Evolutionary conservation across 352 stramenopile genomes (phyloP).

Genomic region (Pythium phragmitis): DNA sequence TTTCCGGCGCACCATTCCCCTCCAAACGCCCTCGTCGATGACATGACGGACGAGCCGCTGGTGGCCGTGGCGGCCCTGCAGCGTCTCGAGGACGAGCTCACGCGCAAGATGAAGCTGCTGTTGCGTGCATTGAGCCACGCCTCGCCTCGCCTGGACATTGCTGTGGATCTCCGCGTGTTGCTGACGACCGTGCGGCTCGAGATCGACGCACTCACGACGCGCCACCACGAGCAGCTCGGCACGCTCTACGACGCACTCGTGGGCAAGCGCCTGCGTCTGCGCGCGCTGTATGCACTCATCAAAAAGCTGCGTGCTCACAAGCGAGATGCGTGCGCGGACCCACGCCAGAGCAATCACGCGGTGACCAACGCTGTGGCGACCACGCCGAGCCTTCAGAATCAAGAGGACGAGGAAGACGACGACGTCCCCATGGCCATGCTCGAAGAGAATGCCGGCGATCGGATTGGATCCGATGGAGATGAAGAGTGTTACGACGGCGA

Average conservation of each 20-base stretch:
- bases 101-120: background rate
- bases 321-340: background rate
- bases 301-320: background rate
- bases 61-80: background rate
- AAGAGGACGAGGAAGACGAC: conserved; percentile 3
- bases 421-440: conserved; percentile 2
- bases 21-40: background rate
- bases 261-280: background rate
- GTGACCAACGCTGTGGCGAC: background rate
- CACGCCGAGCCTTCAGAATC: background rate
- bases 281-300: background rate
- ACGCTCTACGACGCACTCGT: conserved; percentile 4
- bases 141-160: background rate
- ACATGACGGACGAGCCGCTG: background rate
- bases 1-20: background rate
- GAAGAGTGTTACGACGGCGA: background rate
- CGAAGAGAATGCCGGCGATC: background rate
- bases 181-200: background rate
- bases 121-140: background rate
- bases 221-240: conserved; percentile 2
- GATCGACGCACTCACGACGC: background rate
- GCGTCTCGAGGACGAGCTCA: background rate
- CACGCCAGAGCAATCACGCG: no score
- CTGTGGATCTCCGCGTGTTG: background rate
- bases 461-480: background rate